A percentile compares a stretch with the other conserved stretches of the same genome.
Conservation (phyloP, 106 monocot species). For the Apostasia shenzhenica region DNA sequence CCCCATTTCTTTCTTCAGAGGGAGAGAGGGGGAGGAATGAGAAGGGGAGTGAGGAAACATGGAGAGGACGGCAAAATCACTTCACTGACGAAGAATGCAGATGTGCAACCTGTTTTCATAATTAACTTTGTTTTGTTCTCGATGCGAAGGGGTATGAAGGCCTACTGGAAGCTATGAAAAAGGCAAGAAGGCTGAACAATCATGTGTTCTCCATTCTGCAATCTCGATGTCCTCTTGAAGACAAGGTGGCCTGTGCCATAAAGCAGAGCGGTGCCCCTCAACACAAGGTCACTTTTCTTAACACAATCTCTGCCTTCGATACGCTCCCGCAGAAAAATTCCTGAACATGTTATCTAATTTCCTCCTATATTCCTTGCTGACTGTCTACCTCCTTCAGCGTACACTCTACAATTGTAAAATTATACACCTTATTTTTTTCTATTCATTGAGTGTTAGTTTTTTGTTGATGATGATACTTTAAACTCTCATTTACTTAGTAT, state of each 20-base stretch:
- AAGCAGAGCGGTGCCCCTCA: conserved; percentile 88
- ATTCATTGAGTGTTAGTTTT: too few species aligned
- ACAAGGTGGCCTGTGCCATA: conserved; percentile 90
- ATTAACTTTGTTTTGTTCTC: neutral
- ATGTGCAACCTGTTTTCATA: neutral
- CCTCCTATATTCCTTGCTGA: too few species aligned
- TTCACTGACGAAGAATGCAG: too few species aligned
- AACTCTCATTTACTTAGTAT: too few species aligned
- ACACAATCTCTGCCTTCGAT: conserved; percentile 85
- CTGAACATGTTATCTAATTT: conserved; percentile 9
- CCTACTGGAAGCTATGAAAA: conserved; percentile 85
- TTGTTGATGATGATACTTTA: too few species aligned
- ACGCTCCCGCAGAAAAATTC: conserved; percentile 71
- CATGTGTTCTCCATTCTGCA: conserved; percentile 88
- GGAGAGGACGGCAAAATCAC: too few species aligned
- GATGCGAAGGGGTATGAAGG: conserved; percentile 60
- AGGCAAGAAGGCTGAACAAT: conserved; percentile 87
- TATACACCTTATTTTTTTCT: too few species aligned
- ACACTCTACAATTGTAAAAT: too few species aligned
- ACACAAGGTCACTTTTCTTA: conserved; percentile 63
- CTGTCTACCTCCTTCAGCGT: too few species aligned
- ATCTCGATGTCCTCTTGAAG: conserved; percentile 96
- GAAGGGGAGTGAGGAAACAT: too few species aligned
- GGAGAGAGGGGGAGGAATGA: too few species aligned
- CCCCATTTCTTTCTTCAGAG: neutral